Evolutionary conservation across 306 rosid species (phyloP).

Genomic region (Argentina anserina): DNA sequence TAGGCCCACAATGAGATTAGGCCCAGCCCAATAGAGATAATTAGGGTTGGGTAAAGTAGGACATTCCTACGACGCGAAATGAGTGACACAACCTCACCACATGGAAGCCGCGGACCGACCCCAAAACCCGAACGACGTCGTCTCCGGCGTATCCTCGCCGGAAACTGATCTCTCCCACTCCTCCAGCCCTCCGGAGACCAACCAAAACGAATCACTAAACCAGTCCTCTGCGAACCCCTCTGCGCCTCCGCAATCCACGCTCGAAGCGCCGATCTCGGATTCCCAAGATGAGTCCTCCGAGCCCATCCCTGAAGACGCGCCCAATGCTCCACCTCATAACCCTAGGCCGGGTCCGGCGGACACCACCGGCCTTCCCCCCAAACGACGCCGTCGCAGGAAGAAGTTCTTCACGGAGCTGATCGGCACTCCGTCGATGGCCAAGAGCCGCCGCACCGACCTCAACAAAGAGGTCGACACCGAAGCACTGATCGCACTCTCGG

Average conservation of each 20-base stretch:
- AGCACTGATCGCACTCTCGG: slow-evolving; percentile 74
- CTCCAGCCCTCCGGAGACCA: slow-evolving; percentile 28
- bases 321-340: slow-evolving; percentile 21
- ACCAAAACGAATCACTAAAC: slow-evolving; percentile 29
- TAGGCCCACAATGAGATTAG: no score
- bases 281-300: slow-evolving; percentile 64
- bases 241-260: slow-evolving; percentile 27
- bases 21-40: background rate
- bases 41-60: background rate
- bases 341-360: slow-evolving; percentile 22
- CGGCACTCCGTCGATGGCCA: slow-evolving; percentile 44
- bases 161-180: slow-evolving; percentile 42
- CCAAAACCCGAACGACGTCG: slow-evolving; percentile 30
- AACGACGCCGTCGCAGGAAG: slow-evolving; percentile 83
- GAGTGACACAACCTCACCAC: background rate
- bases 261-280: slow-evolving; percentile 39
- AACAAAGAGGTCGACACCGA: slow-evolving; percentile 69
- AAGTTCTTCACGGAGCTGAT: slow-evolving; percentile 78
- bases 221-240: slow-evolving; percentile 27
- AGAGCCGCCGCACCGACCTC: slow-evolving; percentile 57
- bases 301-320: slow-evolving; percentile 35
- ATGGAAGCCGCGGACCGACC: slow-evolving; percentile 30
- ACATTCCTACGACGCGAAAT: background rate
- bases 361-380: slow-evolving; percentile 39
- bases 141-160: slow-evolving; percentile 39